Conservation (phyloP, 2,329 filamentous ascomycete species). For the Ophiostoma novo-ulmi region DNA sequence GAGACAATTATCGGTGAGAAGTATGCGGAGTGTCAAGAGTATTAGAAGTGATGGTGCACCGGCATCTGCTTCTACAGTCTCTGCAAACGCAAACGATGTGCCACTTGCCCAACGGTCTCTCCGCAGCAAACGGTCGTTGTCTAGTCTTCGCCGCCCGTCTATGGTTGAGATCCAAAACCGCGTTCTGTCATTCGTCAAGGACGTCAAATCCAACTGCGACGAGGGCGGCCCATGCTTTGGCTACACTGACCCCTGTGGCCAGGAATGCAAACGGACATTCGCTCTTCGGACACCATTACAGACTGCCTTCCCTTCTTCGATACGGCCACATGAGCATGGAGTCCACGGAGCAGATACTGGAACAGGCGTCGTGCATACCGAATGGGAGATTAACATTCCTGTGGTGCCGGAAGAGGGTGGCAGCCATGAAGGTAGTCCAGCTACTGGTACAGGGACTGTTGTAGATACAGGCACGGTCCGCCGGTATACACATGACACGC, state of each 20-base stretch:
- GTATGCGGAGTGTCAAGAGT: not conserved
- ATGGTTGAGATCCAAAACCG: conserved; percentile 51
- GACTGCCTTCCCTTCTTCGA: not conserved
- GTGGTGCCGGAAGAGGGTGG: not conserved
- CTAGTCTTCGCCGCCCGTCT: conserved; percentile 45
- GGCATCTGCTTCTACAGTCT: not conserved
- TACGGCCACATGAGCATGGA: not conserved
- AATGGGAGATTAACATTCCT: not conserved
- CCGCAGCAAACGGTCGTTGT: conserved; percentile 23
- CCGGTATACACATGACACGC: conserved; percentile 11
- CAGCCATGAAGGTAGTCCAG: not conserved
- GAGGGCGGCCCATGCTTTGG: conserved; percentile 57
- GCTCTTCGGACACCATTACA: not conserved
- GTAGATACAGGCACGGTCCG: not conserved
- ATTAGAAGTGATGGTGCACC: not conserved
- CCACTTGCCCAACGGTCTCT: not conserved
- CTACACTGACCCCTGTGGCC: conserved; percentile 60
- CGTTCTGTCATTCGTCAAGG: conserved; percentile 60
- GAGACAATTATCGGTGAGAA: not conserved
- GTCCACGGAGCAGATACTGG: not conserved
- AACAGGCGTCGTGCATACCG: not conserved
- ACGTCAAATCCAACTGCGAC: conserved; percentile 59
- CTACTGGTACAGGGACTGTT: not conserved
- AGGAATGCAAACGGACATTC: conserved; percentile 58
- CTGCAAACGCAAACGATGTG: not conserved